Evolutionary conservation across 2,329 filamentous ascomycete genomes (phyloP), one percentile per base, ranked within the genome.

Genomic region (Cadophora malorum): DNA sequence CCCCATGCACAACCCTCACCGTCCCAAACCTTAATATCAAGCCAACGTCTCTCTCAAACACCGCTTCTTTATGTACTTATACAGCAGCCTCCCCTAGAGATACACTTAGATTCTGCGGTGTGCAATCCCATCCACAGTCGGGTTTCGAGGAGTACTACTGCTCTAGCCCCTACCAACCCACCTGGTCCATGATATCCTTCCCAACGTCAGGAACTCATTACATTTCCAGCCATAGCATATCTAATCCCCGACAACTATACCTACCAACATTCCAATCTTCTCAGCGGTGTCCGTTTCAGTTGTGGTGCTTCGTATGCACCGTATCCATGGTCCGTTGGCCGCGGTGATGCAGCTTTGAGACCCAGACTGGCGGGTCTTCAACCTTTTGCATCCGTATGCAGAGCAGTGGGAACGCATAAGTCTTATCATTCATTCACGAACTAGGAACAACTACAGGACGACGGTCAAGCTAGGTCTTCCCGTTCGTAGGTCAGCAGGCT

Each of bases 41-140:
- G 56, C 56, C 56, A 59, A 45, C 56, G 25, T 59, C 56, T 38
- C 33, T 33, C 31, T n/a, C 55, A 33, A 58, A 35, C 55, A 58
- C 31, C 21, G 55, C 56, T 59, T 41, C 21, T 41, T 41, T 6
- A 10, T 55, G 52, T 33, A 55, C 28, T 33, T 33, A 55, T 55
- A 55, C 7, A 59, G 12, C 33, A 25, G 28, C 21, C 0, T 41
- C 12, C 35, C 38, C 35, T 12, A 23, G 56, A 16, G 12, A 19
- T 19, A 6, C 21, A 55, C 56, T 14, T 59, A 14, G 21, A 45
- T 8, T 23, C 25, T 25, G 56, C 56, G 56, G 33, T 59, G 56
- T 59, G 28, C 35, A 19, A 28, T 16, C 56, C 52, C 35, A 25
- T 33, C 14, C 21, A 41, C 33, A n/a, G 33, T 38, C 35, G 35